Evolutionary conservation across 352 stramenopile species (phyloP), one percentile per base, ranked within the genome.

Genomic region (Paralagenidium karlingii): DNA sequence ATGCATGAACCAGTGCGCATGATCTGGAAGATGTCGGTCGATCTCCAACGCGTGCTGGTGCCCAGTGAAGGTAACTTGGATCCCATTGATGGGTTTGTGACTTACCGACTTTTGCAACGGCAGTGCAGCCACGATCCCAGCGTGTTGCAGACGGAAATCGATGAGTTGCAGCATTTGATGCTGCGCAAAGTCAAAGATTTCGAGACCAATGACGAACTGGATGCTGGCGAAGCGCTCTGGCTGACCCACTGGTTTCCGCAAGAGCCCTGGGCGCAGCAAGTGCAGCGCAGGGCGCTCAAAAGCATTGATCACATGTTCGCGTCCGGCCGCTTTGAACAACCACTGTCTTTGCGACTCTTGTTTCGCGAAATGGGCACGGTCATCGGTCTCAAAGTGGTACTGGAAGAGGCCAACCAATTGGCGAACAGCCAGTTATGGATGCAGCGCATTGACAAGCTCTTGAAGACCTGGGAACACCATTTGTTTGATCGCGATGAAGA

Each of bases 361-460:
- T 60, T 60, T 19, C 55, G 55, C 40, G 55, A 64, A 26, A 64
- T 64, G 55, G 55, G 51, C 8, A 58, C 55, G 0, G 47, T 47
- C 31, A 32, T 64, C 18, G 55, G 51, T 15, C 42, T 64, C 13
- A 36, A 54, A 21, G 47, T 54, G 5, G 47, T 43, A 16, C 10
- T 53, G 18, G 21, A 4, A n/a, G 8, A 26, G 3, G 36, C 29
- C 30, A 20, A n/a, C n/a, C n/a, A n/a, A n/a, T n/a, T 27, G 19
- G 29, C 38, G 7, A 39, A 53, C 26, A 40, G 26, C 31, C 42
- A 64, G 12, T 11, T 20, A 24, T 64, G 51, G 55, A 24, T 20
- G 22, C 11, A 20, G 22, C 43, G 47, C 19, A 41, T 51, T 25
- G 39, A 43, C 18, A 22, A 45, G 11, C 34, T 64, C n/a, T 18